Percentiles rank a stretch among this genome's conserved stretches.
phyloP scores from a whole-genome alignment of 176 grass and related monocot genomes.

The Raddia distichophylla region DNA sequence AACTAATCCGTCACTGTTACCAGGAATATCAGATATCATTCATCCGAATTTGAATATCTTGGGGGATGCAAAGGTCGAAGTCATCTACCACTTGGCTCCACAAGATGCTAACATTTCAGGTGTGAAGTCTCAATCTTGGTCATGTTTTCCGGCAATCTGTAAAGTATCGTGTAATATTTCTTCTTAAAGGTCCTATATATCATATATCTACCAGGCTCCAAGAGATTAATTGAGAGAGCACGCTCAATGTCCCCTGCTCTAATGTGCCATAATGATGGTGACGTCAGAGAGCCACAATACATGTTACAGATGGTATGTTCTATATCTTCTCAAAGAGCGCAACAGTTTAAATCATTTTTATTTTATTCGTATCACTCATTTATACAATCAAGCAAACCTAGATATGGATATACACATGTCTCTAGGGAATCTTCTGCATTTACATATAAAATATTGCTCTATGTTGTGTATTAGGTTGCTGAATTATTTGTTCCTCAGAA shows the following conservation, averaged over 20 bases:
- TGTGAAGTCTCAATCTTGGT: conserved; percentile 34
- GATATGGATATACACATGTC: not conserved
- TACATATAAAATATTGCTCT: not conserved
- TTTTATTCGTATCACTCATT: not conserved
- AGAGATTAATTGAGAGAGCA: conserved; percentile 66
- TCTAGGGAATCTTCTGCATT: not conserved
- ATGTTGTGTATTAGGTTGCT: not conserved
- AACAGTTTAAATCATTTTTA: conserved; percentile 18
- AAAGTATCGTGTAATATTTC: conserved; percentile 12
- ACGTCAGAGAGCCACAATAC: conserved; percentile 52
- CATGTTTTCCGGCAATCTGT: conserved; percentile 4
- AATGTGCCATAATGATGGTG: conserved; percentile 58
- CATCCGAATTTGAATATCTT: conserved; percentile 65
- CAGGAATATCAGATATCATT: conserved; percentile 70
- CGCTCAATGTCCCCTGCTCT: conserved; percentile 71
- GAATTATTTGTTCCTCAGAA: not conserved
- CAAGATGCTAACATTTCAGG: conserved; percentile 52
- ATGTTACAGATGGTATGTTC: conserved; percentile 72
- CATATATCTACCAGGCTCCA: conserved; percentile 53
- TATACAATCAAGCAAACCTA: conserved; percentile 2
- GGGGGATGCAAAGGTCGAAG: conserved; percentile 65
- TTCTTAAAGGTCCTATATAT: not conserved
- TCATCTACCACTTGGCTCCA: conserved; percentile 61
- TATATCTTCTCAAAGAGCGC: conserved; percentile 15
- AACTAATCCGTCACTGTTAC: conserved; percentile 58